A percentile compares a stretch with the other conserved stretches of the same genome.
Conservation (phyloP, 768 basidiomycete species). For the Auricularia cornea region DNA sequence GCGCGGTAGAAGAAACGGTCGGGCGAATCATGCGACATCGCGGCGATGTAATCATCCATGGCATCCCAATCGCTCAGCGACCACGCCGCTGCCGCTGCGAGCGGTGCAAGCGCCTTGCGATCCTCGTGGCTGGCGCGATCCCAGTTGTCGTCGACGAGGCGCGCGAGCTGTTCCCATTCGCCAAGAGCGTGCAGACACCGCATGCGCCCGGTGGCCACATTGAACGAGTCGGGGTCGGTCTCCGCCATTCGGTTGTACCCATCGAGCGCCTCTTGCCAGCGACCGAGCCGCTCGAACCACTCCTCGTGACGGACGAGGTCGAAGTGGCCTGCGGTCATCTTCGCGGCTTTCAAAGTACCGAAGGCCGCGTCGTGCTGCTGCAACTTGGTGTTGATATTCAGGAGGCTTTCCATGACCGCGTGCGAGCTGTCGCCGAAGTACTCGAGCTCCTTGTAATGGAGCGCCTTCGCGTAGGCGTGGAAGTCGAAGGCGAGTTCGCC, state of each 20-base stretch:
- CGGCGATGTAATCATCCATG: conserved; percentile 94
- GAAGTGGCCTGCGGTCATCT: conserved; percentile 54
- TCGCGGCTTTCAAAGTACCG: conserved; percentile 87
- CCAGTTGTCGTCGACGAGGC: conserved; percentile 86
- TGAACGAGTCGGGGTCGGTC: conserved; percentile 66
- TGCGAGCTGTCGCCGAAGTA: conserved; percentile 90
- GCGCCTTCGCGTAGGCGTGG: conserved; percentile 92
- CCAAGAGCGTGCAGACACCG: conserved; percentile 95
- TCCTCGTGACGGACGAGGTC: conserved; percentile 90
- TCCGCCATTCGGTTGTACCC: conserved; percentile 76
- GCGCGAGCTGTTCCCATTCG: conserved; percentile 89
- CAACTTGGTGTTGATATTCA: conserved; percentile 91
- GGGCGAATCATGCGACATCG: conserved; percentile 87
- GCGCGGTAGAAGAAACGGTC: conserved; percentile 95
- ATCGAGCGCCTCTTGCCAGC: conserved; percentile 88
- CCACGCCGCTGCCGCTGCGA: conserved; percentile 97
- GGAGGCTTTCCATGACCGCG: conserved; percentile 85
- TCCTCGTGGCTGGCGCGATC: conserved; percentile 71
- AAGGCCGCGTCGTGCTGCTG: conserved; percentile 98
- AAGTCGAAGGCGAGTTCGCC: conserved; percentile 91
- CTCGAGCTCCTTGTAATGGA: conserved; percentile 98
- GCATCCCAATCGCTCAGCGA: conserved; percentile 93
- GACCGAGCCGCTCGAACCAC: conserved; percentile 94
- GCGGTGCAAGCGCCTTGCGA: conserved; percentile 84
- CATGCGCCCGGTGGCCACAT: conserved; percentile 82